Evolutionary conservation across 805 yeast genomes (phyloP), one percentile per base, ranked within the genome.

Genomic region (Monosporozyma yasuniensis): DNA sequence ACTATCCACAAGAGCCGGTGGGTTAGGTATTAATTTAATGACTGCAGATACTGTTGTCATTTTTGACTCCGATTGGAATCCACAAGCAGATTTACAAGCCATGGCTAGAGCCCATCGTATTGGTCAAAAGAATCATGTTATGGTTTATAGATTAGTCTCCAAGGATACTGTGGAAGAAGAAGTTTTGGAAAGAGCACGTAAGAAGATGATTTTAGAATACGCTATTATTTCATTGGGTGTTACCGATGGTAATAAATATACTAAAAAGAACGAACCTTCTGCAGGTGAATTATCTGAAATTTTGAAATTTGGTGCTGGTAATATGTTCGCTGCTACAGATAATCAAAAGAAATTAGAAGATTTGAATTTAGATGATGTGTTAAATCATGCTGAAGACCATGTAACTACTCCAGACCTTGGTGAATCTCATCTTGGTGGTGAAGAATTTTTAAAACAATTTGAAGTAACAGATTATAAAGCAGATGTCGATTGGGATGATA

Each of bases 61-160:
- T 39, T 93, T 93, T 69, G 99, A 93, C 69, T 87, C 96, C 4
- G 99, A 93, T 71, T 93, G 99, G 99, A 93, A 93, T 64, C 99
- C 99, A 0, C 99, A 93, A 67, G 99, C 99, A 0, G 99, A 93
- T 75, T 74, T 93, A 61, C 99, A 93, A 70, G 99, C 99, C 1
- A 93, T 93, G 99, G 99, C 99, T 0, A 81, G 99, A 70, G 99
- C 99, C 2, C 99, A 93, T 71, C 83, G 99, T 74, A 93, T 93
- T 65, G 99, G 99, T n/a, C 99, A 93, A 67, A 93, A 90, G 69
- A 89, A 87, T 60, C 99, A 93, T 69, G 99, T 93, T 35, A 87
- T 88, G 81, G 98, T 93, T 16, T 93, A 93, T 65, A 75, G 99
- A 64, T 87, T 93, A 71, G 98, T 93, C n/a, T 84, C 96, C 51